Conservation (phyloP, 2,329 filamentous ascomycete genomes). For the Metarhizium sp. region DNA sequence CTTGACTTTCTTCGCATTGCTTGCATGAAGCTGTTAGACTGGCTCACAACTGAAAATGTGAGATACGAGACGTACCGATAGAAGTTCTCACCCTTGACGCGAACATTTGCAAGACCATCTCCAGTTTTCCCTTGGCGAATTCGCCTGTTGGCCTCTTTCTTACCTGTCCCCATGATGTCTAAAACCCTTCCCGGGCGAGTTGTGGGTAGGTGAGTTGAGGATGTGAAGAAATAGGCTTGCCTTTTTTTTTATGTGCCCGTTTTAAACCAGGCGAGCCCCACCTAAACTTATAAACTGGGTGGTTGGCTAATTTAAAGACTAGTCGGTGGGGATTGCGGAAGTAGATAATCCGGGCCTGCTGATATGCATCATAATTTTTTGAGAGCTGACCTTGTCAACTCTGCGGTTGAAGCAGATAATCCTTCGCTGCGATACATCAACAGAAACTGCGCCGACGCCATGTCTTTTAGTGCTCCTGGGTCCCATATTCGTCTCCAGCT, state of each 20-base stretch:
- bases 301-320: neutral
- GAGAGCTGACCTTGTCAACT: neutral
- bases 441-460: constrained; percentile 6
- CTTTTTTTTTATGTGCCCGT: neutral
- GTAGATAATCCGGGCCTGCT: neutral
- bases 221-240: neutral
- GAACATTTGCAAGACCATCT: constrained; percentile 87
- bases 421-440: neutral
- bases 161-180: constrained; percentile 67
- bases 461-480: constrained; percentile 17
- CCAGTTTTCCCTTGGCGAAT: constrained; percentile 75
- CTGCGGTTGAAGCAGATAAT: too few relatives aligned
- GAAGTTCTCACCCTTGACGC: constrained; percentile 95
- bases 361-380: neutral
- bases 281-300: neutral
- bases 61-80: constrained; percentile 53
- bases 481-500: constrained; percentile 17
- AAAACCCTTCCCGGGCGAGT: neutral
- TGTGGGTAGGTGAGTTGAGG: neutral
- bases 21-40: constrained; percentile 13
- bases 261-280: constrained; percentile 1
- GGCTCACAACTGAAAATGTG: neutral
- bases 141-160: constrained; percentile 82
- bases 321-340: neutral
- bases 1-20: constrained; percentile 77